Base-by-base conservation (phyloP, 495 filamentous ascomycete species). In the Pseudoneurospora amorphoporcata region DNA sequence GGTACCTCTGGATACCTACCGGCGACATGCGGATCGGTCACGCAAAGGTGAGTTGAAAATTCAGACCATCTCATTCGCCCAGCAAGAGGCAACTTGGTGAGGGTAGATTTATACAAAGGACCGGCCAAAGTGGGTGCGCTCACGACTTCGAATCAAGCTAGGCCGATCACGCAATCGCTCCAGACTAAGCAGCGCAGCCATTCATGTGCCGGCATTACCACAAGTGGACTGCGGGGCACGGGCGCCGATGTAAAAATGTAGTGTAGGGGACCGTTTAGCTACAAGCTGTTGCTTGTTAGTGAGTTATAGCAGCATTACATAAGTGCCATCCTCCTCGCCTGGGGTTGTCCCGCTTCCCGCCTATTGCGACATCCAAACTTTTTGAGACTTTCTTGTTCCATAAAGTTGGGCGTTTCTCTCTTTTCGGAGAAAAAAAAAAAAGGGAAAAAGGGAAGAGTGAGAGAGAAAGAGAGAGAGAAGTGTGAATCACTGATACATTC, bases 91-190 rank as follows among this genome's bases (percentile, higher is more conserved):
- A 75, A 76, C 75, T 71, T 58, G 72, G 68, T 43, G 72, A 68
- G 71, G 32, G 68, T 65, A 70, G 69, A 53, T 29, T 61, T 61
- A 61, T 61, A 61, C 53, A 61, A 61, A 61, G 29, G 29, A 37
- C 12, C 47, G 53, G 53, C 53, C 53, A 61, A 61, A 61, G 53
- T 61, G 53, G 53, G 53, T 61, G 53, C 45, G 39, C 68, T 72
- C 70, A 58, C 39, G 73, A 68, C 70, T 53, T 23, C 45, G 45
- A 53, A 53, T 53, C 8, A 53, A 77, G 72, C 74, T 78, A 80
- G 75, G 53, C 73, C 73, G 79, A 80, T 80, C 77, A 79, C 79
- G 79, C 78, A 78, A 80, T 80, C 79, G 79, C 70, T 69, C 73
- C 53, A 35, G 53, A 32, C 53, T 29, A 53, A 53, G 9, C 45